Conservation (phyloP, 108 stramenopile genomes). For the Cyclotella distinguenda region DNA sequence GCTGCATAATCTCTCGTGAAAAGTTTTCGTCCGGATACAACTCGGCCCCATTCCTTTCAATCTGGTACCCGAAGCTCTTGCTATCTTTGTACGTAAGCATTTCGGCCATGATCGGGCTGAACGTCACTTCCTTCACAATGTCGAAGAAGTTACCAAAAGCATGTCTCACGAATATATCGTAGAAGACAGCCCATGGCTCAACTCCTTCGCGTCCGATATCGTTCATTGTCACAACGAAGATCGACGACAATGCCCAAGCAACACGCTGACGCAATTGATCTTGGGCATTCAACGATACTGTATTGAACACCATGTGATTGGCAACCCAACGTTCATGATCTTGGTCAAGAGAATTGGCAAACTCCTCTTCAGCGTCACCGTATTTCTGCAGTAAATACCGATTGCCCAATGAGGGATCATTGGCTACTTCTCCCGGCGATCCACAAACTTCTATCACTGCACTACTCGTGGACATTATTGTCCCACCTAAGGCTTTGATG, state of each 20-base stretch:
- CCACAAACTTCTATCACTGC: constrained; percentile 38
- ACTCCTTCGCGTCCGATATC: constrained; percentile 10
- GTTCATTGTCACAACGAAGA: constrained; percentile 36
- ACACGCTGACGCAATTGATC: constrained; percentile 60
- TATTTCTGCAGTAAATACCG: constrained; percentile 32
- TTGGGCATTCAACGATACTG: constrained; percentile 20
- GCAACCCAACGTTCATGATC: constrained; percentile 32
- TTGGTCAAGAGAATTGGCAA: constrained; percentile 28
- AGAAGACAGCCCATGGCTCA: constrained; percentile 36
- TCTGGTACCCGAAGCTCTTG: constrained; percentile 29
- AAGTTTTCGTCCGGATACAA: constrained; percentile 49
- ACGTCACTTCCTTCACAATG: constrained; percentile 39
- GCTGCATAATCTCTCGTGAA: constrained; percentile 59
- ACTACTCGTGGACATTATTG: constrained; percentile 18
- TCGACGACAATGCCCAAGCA: constrained; percentile 49
- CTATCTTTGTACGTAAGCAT: constrained; percentile 43
- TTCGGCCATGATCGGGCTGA: constrained; percentile 40
- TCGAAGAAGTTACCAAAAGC: constrained; percentile 46
- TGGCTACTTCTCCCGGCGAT: constrained; percentile 45
- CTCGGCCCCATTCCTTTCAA: constrained; percentile 19
- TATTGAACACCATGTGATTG: constrained; percentile 36
- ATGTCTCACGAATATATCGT: constrained; percentile 53
- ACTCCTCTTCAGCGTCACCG: constrained; percentile 32
- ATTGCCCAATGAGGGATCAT: constrained; percentile 19
- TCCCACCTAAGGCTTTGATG: constrained; percentile 15